These are phyloP conservation scores for Hortaea werneckii DNA, from an alignment of 2,329 filamentous ascomycete genomes.

Conservation along the genomic window DNA sequence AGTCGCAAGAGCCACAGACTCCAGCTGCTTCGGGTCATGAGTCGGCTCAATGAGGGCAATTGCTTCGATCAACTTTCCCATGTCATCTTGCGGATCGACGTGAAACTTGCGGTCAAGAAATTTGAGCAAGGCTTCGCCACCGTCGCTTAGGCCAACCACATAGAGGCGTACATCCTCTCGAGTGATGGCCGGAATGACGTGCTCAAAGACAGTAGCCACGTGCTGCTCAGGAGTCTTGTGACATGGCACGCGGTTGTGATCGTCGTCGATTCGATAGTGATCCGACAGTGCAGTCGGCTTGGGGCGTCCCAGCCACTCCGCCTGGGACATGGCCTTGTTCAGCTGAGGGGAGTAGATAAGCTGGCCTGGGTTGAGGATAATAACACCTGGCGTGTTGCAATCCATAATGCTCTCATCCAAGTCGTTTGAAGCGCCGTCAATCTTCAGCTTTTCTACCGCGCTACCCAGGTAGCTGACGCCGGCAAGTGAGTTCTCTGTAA, in stretches of 20 bases:
- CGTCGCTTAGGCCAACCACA: constrained; percentile 61
- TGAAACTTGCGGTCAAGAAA: constrained; percentile 11
- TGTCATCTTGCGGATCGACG: background rate
- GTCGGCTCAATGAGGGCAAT: constrained; percentile 15
- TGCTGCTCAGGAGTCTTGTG: constrained; percentile 53
- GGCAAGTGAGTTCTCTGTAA: background rate
- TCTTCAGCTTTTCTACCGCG: background rate
- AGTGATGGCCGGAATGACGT: constrained; percentile 45
- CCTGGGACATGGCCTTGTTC: constrained; percentile 48
- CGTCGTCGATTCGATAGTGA: constrained; percentile 41
- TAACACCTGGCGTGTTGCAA: constrained; percentile 43
- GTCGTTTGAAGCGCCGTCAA: constrained; percentile 1
- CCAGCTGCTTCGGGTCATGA: constrained; percentile 6
- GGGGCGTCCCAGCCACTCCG: constrained; percentile 49
- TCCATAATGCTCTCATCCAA: background rate
- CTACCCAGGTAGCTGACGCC: background rate
- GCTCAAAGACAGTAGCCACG: constrained; percentile 55
- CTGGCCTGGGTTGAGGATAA: constrained; percentile 72
- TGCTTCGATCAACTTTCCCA: constrained; percentile 11
- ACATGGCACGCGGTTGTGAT: constrained; percentile 50
- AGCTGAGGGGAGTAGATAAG: constrained; percentile 63
- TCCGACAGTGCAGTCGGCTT: constrained; percentile 48
- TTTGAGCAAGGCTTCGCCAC: constrained; percentile 37
- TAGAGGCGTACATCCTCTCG: constrained; percentile 46
- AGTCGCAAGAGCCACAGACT: constrained; percentile 2